Evolutionary conservation across 2,329 filamentous ascomycete species (phyloP).

Genomic region (Nemania sp.): DNA sequence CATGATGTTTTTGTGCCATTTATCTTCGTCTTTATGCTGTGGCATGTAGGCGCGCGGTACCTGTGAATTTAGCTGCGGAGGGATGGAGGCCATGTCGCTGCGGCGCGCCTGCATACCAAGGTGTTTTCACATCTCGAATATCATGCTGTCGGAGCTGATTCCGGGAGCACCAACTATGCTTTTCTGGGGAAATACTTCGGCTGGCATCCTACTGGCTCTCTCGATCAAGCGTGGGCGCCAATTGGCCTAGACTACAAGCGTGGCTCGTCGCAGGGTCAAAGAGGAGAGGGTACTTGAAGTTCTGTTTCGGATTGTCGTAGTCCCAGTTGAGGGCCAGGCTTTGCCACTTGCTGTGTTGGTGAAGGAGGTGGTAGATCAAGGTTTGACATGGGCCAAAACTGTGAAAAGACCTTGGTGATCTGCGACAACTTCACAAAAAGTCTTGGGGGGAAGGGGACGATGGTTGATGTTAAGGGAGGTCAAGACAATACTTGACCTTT

Average conservation of each 20-base stretch:
- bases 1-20: conserved; percentile 28
- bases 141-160: conserved; percentile 25
- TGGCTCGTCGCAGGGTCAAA: conserved; percentile 26
- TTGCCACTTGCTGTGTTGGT: conserved; percentile 23
- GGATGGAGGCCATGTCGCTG: conserved; percentile 29
- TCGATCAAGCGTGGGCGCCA: conserved; percentile 24
- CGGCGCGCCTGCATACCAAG: conserved; percentile 27
- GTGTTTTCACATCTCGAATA: conserved; percentile 32
- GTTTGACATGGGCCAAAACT: conserved; percentile 24
- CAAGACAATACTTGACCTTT: too few species aligned
- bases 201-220: conserved; percentile 13
- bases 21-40: conserved; percentile 25
- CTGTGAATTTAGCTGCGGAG: background rate
- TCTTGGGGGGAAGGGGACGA: too few species aligned
- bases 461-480: too few species aligned
- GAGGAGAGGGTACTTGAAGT: conserved; percentile 26
- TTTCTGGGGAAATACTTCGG: conserved; percentile 24
- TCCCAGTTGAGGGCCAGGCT: conserved; percentile 8
- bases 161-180: conserved; percentile 23
- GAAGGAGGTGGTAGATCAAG: conserved; percentile 17
- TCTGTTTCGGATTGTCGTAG: conserved; percentile 22
- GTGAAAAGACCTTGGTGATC: conserved; percentile 26
- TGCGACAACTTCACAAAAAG: conserved; percentile 20
- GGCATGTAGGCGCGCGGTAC: conserved; percentile 4
- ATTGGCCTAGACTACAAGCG: conserved; percentile 20